A percentile compares a stretch with the other conserved stretches of the same genome.
Evolutionary conservation across 1,139 yeast genomes (phyloP).

Genomic region (Debaryomycetaceae sp.): DNA sequence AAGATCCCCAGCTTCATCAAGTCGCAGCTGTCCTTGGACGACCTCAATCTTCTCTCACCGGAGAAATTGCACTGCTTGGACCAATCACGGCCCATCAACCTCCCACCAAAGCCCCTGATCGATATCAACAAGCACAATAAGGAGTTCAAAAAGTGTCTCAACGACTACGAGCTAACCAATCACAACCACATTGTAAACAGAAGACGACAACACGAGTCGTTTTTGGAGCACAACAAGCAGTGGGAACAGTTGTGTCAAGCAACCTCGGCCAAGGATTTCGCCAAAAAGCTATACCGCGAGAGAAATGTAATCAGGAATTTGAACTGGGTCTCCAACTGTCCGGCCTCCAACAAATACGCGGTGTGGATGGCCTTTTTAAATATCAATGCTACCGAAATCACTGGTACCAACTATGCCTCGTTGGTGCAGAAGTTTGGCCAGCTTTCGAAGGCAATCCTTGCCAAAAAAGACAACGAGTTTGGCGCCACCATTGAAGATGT

Average conservation of each 20-base stretch:
- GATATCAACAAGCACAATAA: slow-evolving; percentile 38
- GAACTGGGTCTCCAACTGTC: slow-evolving; percentile 38
- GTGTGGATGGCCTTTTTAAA: slow-evolving; percentile 27
- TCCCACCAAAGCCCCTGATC: slow-evolving; percentile 36
- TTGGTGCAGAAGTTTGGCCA: slow-evolving; percentile 11
- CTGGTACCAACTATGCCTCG: slow-evolving; percentile 1
- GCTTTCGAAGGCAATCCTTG: slow-evolving; percentile 1
- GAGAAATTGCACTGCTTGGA: slow-evolving; percentile 38
- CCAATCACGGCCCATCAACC: slow-evolving; percentile 43
- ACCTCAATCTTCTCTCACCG: slow-evolving; percentile 35
- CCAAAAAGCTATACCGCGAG: slow-evolving; percentile 24
- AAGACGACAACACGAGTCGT: slow-evolving; percentile 16
- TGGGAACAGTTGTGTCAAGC: slow-evolving; percentile 21
- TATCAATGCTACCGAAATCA: slow-evolving; percentile 7
- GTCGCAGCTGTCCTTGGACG: slow-evolving; percentile 42
- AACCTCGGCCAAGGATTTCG: slow-evolving; percentile 18
- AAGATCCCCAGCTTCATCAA: slow-evolving; percentile 37
- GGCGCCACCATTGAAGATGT: slow-evolving; percentile 21
- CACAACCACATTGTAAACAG: slow-evolving; percentile 20
- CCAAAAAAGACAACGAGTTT: slow-evolving; percentile 33
- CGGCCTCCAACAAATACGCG: slow-evolving; percentile 23
- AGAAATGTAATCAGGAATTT: slow-evolving; percentile 31
- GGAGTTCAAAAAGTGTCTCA: slow-evolving; percentile 33
- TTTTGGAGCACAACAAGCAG: slow-evolving; percentile 19
- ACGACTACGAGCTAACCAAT: slow-evolving; percentile 26